Evolutionary conservation across 164 flowering plant genomes (phyloP).

Genomic region (Sedum album): DNA sequence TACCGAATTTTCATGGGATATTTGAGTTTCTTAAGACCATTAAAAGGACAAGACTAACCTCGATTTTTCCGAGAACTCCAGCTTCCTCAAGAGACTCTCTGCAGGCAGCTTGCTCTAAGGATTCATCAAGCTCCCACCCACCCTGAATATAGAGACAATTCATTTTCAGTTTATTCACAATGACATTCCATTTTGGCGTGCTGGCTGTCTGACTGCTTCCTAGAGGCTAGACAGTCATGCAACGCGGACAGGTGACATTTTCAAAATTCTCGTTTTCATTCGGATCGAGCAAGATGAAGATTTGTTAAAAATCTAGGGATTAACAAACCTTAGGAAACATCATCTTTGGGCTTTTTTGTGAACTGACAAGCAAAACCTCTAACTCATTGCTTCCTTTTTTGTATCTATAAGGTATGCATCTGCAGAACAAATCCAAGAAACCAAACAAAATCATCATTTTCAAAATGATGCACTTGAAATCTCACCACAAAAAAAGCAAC

Average conservation of each 20-base stretch:
- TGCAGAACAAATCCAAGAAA: slow-evolving; percentile 15
- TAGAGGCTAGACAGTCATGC: background rate
- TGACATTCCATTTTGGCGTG: background rate
- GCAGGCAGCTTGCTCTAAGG: slow-evolving; percentile 33
- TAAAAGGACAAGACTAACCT: no score
- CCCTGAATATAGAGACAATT: slow-evolving; percentile 24
- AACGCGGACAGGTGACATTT: background rate
- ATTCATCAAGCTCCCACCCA: slow-evolving; percentile 65
- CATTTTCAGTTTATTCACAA: background rate
- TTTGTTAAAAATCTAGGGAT: background rate
- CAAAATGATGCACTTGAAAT: background rate
- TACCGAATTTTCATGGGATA: no score
- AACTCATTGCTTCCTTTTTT: slow-evolving; percentile 24
- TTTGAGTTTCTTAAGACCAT: background rate
- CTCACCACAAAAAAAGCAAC: background rate
- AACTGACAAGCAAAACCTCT: slow-evolving; percentile 46
- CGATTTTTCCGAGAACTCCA: no score
- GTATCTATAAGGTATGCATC: slow-evolving; percentile 56
- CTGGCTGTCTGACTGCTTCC: background rate
- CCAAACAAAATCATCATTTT: background rate
- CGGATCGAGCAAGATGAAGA: no score
- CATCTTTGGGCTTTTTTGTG: no score
- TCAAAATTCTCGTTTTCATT: no score
- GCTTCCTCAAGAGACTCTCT: no score
- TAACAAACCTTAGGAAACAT: slow-evolving; percentile 64